phyloP scores from a whole-genome alignment of 1,284 basidiomycete genomes.

The Rhodotorula sp. region DNA sequence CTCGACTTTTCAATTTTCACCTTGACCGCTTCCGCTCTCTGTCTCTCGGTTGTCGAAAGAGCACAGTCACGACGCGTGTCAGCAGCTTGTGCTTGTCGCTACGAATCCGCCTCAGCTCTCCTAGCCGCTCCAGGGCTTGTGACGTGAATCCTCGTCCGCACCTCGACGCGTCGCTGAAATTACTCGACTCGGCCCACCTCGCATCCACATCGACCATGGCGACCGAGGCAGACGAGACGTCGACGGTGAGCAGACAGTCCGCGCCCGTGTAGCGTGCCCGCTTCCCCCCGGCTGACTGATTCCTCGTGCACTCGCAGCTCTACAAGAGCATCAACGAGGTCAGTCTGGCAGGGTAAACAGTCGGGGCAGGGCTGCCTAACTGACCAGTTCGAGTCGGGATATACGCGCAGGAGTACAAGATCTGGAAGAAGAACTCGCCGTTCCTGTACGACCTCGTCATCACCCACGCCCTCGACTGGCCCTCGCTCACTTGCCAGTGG shows the following conservation, averaged over 20 bases:
- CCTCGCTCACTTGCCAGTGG: slow-evolving; percentile 97
- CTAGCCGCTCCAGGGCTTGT: not conserved
- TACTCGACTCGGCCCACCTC: not conserved
- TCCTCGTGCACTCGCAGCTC: slow-evolving; percentile 15
- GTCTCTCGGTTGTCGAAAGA: not conserved
- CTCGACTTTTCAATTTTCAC: not conserved
- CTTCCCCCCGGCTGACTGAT: not conserved
- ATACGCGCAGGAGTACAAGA: slow-evolving; percentile 55
- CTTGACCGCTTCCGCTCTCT: not conserved
- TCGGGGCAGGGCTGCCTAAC: not conserved
- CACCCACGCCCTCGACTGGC: slow-evolving; percentile 98
- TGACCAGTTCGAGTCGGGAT: not conserved
- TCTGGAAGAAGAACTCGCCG: slow-evolving; percentile 66
- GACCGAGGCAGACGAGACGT: slow-evolving; percentile 36
- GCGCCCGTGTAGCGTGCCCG: not conserved
- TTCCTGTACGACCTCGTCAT: slow-evolving; percentile 97
- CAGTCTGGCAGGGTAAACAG: not conserved
- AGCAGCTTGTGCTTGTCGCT: not conserved
- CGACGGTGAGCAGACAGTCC: slow-evolving; percentile 13
- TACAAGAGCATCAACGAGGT: slow-evolving; percentile 50
- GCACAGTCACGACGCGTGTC: not conserved
- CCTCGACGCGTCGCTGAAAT: not conserved
- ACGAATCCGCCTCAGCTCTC: not conserved
- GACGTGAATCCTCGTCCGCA: not conserved
- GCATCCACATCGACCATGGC: slow-evolving; percentile 19